Evolutionary conservation across 2,329 filamentous ascomycete species (phyloP).

Genomic region (Cladosporium sp.): DNA sequence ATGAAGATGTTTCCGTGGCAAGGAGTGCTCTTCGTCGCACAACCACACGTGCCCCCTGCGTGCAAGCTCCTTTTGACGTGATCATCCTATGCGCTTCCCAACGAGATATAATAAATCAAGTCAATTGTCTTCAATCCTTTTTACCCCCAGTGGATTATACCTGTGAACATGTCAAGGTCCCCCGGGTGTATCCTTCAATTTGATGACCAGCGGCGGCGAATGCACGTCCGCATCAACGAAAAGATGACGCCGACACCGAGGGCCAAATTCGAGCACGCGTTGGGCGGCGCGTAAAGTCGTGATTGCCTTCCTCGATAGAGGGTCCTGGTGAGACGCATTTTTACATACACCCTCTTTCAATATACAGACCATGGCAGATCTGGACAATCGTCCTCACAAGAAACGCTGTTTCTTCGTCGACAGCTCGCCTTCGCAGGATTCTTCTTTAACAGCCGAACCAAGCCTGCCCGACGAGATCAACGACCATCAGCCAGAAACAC

Average conservation of each 20-base stretch:
- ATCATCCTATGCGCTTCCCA: neutral
- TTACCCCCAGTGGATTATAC: neutral
- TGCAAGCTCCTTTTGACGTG: constrained; percentile 1
- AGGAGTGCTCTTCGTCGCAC: neutral
- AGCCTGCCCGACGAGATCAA: constrained; percentile 37
- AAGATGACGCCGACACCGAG: constrained; percentile 8
- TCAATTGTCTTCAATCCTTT: neutral
- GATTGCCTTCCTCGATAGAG: constrained; percentile 5
- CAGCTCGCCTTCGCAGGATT: constrained; percentile 37
- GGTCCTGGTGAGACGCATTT: neutral
- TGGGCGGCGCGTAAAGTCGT: constrained; percentile 4
- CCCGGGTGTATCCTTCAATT: neutral
- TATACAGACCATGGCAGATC: constrained; percentile 34
- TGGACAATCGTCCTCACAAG: constrained; percentile 58
- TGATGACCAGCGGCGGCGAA: constrained; percentile 3
- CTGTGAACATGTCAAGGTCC: constrained; percentile 4
- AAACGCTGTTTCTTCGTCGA: constrained; percentile 65
- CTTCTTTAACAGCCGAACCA: constrained; percentile 32
- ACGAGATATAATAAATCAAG: neutral
- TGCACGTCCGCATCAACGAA: constrained; percentile 2
- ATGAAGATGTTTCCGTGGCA: neutral
- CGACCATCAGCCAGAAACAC: constrained; percentile 31
- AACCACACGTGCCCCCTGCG: neutral
- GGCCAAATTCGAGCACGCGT: constrained; percentile 13
- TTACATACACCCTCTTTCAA: neutral